These are phyloP conservation scores for Metarhizium anisopliae DNA, from an alignment of 2,329 filamentous ascomycete genomes.

Conservation along the genomic window DNA sequence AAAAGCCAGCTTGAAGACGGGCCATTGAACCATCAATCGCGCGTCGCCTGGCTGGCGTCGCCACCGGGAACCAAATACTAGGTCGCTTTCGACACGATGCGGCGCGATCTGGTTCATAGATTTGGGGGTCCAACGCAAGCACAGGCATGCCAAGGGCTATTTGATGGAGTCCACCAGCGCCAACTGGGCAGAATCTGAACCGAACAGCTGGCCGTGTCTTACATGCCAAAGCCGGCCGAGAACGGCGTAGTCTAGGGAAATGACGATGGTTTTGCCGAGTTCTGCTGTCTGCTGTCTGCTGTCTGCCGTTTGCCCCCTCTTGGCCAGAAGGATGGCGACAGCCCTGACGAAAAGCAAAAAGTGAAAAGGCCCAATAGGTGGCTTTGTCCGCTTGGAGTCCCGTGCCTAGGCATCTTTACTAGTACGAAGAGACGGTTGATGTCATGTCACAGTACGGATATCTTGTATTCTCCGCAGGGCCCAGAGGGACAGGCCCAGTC, in stretches of 20 bases:
- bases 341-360: too few species aligned
- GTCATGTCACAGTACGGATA: too few species aligned
- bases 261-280: too few species aligned
- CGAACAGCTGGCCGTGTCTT: conserved; percentile 4
- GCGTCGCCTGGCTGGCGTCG: neutral
- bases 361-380: too few species aligned
- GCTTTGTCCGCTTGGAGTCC: too few species aligned
- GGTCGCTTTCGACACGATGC: neutral
- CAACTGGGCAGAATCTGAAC: conserved; percentile 3
- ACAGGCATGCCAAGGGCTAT: neutral
- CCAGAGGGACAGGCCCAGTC: too few species aligned
- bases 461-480: too few species aligned
- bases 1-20: neutral
- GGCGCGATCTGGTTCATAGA: neutral
- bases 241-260: neutral
- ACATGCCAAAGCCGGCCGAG: conserved; percentile 4
- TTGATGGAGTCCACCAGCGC: neutral
- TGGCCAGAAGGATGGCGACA: too few species aligned
- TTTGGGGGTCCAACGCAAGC: neutral
- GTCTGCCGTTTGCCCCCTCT: too few species aligned
- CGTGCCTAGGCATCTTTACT: too few species aligned
- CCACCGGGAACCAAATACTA: neutral
- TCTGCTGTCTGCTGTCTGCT: too few species aligned
- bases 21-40: neutral
- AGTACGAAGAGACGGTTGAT: too few species aligned